These are phyloP conservation scores for Fusarium anguioides DNA, from an alignment of 2,329 filamentous ascomycete species.

Conservation along the genomic window DNA sequence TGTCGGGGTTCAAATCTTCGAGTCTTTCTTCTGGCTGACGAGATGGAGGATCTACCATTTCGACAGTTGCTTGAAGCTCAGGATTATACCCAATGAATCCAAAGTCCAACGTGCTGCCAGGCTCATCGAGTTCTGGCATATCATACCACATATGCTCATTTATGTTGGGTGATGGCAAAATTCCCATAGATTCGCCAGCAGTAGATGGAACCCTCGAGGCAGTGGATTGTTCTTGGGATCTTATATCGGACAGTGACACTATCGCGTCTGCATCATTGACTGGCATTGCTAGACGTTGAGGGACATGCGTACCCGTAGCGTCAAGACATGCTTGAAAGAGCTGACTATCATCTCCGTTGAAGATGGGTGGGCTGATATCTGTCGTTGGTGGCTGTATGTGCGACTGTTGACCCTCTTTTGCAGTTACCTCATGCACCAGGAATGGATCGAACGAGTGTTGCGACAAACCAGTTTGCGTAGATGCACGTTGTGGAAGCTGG, in stretches of 20 bases:
- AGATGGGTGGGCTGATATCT: neutral
- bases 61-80: conserved; percentile 10
- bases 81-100: conserved; percentile 17
- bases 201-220: conserved; percentile 29
- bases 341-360: neutral
- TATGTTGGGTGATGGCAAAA: conserved; percentile 16
- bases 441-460: neutral
- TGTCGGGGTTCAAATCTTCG: neutral
- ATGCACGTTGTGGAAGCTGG: neutral
- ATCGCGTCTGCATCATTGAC: conserved; percentile 2
- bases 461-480: neutral
- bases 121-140: neutral
- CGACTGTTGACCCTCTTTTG: neutral
- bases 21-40: conserved; percentile 3
- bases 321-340: neutral
- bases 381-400: neutral
- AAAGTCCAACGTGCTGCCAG: neutral
- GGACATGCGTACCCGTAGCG: neutral
- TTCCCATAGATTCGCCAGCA: conserved; percentile 14
- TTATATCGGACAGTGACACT: neutral
- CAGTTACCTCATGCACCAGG: neutral
- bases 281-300: neutral
- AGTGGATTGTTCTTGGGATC: conserved; percentile 20
- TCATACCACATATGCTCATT: conserved; percentile 7
- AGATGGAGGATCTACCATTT: neutral